Evolutionary conservation across 2,329 filamentous ascomycete species (phyloP), one percentile per base, ranked within the genome.

Genomic region (Penicillium sp.): DNA sequence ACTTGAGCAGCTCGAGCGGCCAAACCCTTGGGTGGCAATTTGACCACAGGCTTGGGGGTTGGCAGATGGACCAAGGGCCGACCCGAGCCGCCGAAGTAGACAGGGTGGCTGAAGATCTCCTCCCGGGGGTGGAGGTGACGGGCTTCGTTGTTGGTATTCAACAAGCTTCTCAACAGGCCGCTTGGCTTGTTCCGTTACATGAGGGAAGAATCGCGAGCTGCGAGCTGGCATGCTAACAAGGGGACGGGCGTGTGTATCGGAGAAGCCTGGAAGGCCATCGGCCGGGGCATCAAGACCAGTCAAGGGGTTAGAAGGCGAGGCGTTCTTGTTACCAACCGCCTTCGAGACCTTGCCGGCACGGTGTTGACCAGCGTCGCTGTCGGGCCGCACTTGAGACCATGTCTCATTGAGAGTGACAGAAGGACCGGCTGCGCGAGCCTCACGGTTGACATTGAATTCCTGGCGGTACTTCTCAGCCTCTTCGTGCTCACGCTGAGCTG

Each of bases 31-130:
- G 89, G 90, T 3, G 90, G 92, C 4, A 97, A 80, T 66, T 87
- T 90, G 12, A 97, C 92, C 24, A 90, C 82, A 29, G 90, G 89
- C 49, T 86, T 82, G 13, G 81, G 80, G 28, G 70, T 76, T 2
- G 84, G 84, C 38, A 86, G 73, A 60, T 79, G 80, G 44, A 86
- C 83, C 41, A 80, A 65, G 3, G 84, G 83, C 36, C 77, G 76
- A 28, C 68, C 69, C 12, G 67, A 69, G 55, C 80, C 74, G 34
- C 79, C 77, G 50, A 73, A 76, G 61, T 81, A 82, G 3, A 77
- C 83, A 15, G 83, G 83, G 62, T 86, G 75, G 47, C 75, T 76
- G 5, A 79, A 79, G 61, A 72, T 60, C 51, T 77, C 75, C 59
- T 86, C 84, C 84, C 5, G 84, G 83, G 6, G 83, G 83, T 31